Percentiles rank a stretch among this genome's conserved stretches.
phyloP scores from a whole-genome alignment of 2,329 filamentous ascomycete genomes.

The Aspergillus sp. region DNA sequence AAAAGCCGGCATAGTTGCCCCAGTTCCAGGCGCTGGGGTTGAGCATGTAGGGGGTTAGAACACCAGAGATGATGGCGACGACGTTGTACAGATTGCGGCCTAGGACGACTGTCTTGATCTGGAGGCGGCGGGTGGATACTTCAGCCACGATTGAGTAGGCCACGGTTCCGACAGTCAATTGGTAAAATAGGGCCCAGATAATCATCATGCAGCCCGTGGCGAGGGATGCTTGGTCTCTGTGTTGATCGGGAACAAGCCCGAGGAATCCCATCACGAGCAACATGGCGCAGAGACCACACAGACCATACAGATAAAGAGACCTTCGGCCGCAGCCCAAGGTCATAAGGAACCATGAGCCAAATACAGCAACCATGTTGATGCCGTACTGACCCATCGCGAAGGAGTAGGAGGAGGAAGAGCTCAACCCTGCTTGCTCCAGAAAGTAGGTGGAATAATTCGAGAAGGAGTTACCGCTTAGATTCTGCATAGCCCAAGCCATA shows the following conservation, averaged over 20 bases:
- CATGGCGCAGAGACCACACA: constrained; percentile 69
- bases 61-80: constrained; percentile 73
- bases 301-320: constrained; percentile 69
- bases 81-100: constrained; percentile 78
- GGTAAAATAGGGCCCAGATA: constrained; percentile 75
- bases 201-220: constrained; percentile 85
- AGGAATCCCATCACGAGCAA: constrained; percentile 81
- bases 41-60: constrained; percentile 88
- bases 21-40: constrained; percentile 85
- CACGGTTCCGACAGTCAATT: constrained; percentile 82
- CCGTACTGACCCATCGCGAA: constrained; percentile 57
- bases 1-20: constrained; percentile 83
- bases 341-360: constrained; percentile 80
- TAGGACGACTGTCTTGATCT: constrained; percentile 88
- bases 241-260: constrained; percentile 61
- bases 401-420: constrained; percentile 46
- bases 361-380: constrained; percentile 74
- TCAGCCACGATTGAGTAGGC: constrained; percentile 86
- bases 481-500: constrained; percentile 63
- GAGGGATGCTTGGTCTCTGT: constrained; percentile 59
- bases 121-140: constrained; percentile 73
- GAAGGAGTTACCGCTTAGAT: constrained; percentile 60
- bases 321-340: constrained; percentile 69
- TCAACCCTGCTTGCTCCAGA: constrained; percentile 51
- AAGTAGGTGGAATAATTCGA: constrained; percentile 63